Conservation (phyloP, 2,329 filamentous ascomycete species). For the Plectosphaerella sp. region DNA sequence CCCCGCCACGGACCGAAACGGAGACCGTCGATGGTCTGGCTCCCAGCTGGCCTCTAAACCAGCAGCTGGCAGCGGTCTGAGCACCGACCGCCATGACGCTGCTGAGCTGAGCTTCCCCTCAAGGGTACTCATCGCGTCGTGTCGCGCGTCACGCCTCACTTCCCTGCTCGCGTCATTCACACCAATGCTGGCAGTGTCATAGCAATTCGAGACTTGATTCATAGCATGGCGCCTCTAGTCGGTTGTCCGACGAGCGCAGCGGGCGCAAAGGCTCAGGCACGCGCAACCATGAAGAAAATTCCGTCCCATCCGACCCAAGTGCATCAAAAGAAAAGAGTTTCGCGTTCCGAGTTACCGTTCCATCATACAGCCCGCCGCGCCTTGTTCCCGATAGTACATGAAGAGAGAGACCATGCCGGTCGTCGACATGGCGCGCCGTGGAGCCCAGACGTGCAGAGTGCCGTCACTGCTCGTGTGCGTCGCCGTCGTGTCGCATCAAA, state of each 20-base stretch:
- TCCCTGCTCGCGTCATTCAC: too few species aligned
- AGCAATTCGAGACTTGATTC: neutral
- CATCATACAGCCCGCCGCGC: constrained; percentile 37
- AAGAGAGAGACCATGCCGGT: neutral
- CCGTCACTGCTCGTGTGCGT: neutral
- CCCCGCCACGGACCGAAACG: too few species aligned
- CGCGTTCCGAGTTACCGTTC: constrained; percentile 22
- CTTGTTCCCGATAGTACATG: constrained; percentile 7
- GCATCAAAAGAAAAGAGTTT: neutral
- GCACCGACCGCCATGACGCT: neutral
- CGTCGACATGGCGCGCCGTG: neutral
- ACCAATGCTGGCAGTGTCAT: neutral
- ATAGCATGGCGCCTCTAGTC: neutral
- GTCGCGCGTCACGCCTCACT: too few species aligned
- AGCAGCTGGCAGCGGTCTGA: neutral
- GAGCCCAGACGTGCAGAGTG: neutral
- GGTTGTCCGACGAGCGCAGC: neutral
- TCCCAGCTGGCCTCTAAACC: neutral
- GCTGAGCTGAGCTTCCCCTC: neutral
- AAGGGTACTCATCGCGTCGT: neutral
- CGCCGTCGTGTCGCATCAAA: neutral
- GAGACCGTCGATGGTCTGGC: too few species aligned
- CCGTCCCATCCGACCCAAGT: neutral
- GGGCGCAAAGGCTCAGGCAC: too few species aligned
- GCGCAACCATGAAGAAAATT: neutral